Evolutionary conservation across 768 basidiomycete genomes (phyloP).

Genomic region (Podaxis carcinomalis): DNA sequence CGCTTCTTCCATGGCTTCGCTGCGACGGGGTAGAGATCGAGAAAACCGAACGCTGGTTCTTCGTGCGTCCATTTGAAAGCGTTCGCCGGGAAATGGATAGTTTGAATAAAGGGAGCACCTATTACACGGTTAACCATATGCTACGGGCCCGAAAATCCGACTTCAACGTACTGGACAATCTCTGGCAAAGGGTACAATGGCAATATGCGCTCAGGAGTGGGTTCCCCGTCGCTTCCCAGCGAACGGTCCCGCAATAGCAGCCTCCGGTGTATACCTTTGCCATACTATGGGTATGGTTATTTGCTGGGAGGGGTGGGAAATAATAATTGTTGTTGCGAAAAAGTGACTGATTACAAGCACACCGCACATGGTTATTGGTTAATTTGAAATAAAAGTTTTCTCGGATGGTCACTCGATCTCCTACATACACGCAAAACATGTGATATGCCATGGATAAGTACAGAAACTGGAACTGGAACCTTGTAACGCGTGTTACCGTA

Average conservation of each 20-base stretch:
- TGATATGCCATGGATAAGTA: too few relatives aligned
- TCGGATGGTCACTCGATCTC: not conserved
- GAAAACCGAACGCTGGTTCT: constrained; percentile 25
- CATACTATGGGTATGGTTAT: not conserved
- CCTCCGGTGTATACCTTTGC: constrained; percentile 35
- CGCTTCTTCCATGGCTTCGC: constrained; percentile 57
- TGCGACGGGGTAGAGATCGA: constrained; percentile 46
- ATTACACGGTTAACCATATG: not conserved
- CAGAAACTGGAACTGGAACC: too few relatives aligned
- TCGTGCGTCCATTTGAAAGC: constrained; percentile 53
- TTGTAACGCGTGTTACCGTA: too few relatives aligned
- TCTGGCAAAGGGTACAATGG: constrained; percentile 70
- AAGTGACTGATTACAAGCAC: not conserved
- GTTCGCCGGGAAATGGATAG: constrained; percentile 47
- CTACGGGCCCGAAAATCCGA: not conserved
- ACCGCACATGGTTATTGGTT: not conserved
- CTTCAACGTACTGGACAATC: constrained; percentile 39
- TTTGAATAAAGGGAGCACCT: constrained; percentile 63
- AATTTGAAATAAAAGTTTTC: not conserved
- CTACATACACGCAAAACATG: too few relatives aligned
- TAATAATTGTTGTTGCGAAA: not conserved
- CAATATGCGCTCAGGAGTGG: constrained; percentile 60
- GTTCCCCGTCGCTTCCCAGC: constrained; percentile 42
- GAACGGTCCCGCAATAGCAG: constrained; percentile 55
- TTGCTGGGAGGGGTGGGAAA: not conserved